These are phyloP conservation scores for Aureobasidium sp. DNA, from an alignment of 2,329 filamentous ascomycete species.

Conservation along the genomic window DNA sequence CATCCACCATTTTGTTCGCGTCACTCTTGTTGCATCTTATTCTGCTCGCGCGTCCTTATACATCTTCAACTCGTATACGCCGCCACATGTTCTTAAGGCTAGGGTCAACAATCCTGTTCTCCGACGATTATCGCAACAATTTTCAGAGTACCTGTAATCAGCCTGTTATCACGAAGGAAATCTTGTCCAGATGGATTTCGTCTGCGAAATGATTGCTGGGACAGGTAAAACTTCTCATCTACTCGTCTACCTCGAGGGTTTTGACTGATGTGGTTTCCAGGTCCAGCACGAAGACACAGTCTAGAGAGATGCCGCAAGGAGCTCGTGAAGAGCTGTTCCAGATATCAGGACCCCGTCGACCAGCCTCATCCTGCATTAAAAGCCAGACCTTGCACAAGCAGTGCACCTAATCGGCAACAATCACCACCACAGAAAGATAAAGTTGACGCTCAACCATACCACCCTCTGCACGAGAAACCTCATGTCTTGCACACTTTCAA, in stretches of 20 bases:
- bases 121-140: too few relatives aligned
- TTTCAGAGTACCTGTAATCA: too few relatives aligned
- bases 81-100: too few relatives aligned
- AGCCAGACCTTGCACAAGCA: not conserved
- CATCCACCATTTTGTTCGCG: too few relatives aligned
- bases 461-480: not conserved
- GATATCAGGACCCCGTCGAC: not conserved
- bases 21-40: too few relatives aligned
- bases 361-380: not conserved
- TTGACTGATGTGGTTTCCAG: not conserved
- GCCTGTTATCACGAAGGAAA: too few relatives aligned
- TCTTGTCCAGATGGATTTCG: not conserved
- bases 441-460: not conserved
- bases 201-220: conserved; percentile 12
- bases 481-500: not conserved
- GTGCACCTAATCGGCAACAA: not conserved
- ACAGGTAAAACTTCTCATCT: not conserved
- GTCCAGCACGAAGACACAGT: not conserved
- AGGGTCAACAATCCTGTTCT: too few relatives aligned
- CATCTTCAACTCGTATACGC: too few relatives aligned
- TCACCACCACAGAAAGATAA: not conserved
- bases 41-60: too few relatives aligned
- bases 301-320: conserved; percentile 7
- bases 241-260: not conserved
- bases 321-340: not conserved